phyloP scores from a whole-genome alignment of 345 rosid species.

The Corymbia maculata region DNA sequence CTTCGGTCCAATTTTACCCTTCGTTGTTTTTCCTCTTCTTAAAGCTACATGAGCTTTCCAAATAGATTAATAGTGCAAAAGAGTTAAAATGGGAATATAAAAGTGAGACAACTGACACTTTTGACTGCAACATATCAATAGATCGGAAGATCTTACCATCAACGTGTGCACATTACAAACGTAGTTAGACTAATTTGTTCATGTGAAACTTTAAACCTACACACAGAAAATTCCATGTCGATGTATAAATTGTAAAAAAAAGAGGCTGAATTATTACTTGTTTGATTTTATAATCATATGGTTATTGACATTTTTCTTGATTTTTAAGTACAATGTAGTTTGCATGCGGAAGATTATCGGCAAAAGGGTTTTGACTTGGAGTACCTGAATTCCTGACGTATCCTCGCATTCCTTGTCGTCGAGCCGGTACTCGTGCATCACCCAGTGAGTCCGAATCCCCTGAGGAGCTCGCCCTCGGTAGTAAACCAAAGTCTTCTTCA shows the following conservation, averaged over 20 bases:
- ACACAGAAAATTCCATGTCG: background rate
- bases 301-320: background rate
- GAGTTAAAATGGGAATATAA: background rate
- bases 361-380: background rate
- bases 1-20: background rate
- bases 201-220: background rate
- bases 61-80: background rate
- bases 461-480: conserved; percentile 94
- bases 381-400: conserved; percentile 70
- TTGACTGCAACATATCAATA: background rate
- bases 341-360: background rate
- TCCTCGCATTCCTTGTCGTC: conserved; percentile 80
- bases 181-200: background rate
- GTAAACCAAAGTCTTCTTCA: conserved; percentile 96
- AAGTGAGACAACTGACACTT: background rate
- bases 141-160: background rate
- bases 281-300: background rate
- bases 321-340: background rate
- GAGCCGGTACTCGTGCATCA: conserved; percentile 95
- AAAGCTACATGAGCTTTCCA: background rate
- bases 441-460: conserved; percentile 88
- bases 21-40: background rate
- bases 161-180: background rate
- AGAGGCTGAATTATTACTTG: too few relatives aligned
- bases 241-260: too few relatives aligned